phyloP scores from a whole-genome alignment of 78 protist species.

The Isochrysis galbana region DNA sequence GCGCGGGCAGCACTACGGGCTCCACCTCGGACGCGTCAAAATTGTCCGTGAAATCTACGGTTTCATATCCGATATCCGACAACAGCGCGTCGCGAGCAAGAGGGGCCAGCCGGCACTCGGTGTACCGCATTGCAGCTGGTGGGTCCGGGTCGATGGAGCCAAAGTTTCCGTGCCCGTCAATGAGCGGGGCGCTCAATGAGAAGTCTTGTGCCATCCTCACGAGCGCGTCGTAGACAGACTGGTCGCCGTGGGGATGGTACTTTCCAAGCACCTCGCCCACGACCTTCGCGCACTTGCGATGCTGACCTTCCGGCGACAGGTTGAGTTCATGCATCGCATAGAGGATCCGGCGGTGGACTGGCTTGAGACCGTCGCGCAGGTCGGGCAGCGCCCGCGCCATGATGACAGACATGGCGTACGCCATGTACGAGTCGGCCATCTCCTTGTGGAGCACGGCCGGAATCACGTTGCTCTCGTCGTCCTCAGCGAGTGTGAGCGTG shows the following conservation, averaged over 20 bases:
- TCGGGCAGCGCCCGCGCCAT: neutral
- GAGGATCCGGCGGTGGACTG: conserved; percentile 30
- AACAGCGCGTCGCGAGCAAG: neutral
- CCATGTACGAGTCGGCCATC: neutral
- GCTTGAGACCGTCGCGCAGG: conserved; percentile 32
- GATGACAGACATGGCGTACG: neutral
- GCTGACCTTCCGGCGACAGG: neutral
- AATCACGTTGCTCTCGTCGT: neutral
- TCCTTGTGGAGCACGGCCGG: neutral
- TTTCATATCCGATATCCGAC: neutral
- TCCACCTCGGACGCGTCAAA: conserved; percentile 21
- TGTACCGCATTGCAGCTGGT: conserved; percentile 42
- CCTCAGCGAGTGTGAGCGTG: no score
- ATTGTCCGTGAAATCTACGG: conserved; percentile 12
- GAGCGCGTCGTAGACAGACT: conserved; percentile 40
- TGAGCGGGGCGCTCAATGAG: neutral
- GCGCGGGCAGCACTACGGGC: conserved; percentile 29
- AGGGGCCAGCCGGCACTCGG: neutral
- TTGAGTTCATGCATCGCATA: conserved; percentile 34
- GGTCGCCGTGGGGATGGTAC: conserved; percentile 48
- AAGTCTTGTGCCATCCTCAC: conserved; percentile 37
- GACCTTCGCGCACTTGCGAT: conserved; percentile 38
- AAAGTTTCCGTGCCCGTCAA: conserved; percentile 44
- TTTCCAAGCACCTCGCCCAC: conserved; percentile 40
- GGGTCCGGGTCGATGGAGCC: conserved; percentile 33